Evolutionary conservation across 768 basidiomycete genomes (phyloP).

Genomic region (Amylocystis lapponica): DNA sequence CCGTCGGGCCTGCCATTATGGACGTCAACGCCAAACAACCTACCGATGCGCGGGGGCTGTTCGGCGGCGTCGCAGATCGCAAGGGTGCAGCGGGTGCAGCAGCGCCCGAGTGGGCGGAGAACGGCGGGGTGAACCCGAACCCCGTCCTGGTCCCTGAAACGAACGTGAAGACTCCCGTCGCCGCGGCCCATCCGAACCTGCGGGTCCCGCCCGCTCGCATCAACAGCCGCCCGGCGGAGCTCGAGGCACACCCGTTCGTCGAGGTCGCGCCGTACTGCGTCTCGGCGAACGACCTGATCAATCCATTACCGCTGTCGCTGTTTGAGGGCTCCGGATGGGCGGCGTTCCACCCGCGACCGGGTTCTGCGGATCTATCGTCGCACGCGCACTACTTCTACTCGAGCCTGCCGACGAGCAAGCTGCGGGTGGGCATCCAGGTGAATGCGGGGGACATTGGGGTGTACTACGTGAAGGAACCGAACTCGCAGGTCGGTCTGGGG

Average conservation of each 20-base stretch:
- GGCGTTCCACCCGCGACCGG: slow-evolving; percentile 60
- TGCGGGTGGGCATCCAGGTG: slow-evolving; percentile 79
- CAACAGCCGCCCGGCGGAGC: slow-evolving; percentile 49
- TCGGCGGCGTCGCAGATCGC: slow-evolving; percentile 80
- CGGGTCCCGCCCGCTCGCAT: slow-evolving; percentile 72
- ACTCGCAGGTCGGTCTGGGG: slow-evolving; percentile 46
- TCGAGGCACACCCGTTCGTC: slow-evolving; percentile 48
- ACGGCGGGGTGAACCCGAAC: slow-evolving; percentile 10
- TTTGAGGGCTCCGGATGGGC: slow-evolving; percentile 95
- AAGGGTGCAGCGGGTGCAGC: slow-evolving; percentile 52
- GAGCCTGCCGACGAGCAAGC: slow-evolving; percentile 72
- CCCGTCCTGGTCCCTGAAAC: slow-evolving; percentile 12
- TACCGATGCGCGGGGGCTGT: slow-evolving; percentile 54
- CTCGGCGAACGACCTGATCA: slow-evolving; percentile 95
- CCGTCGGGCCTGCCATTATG: slow-evolving; percentile 27
- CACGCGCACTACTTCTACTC: slow-evolving; percentile 91
- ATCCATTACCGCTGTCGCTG: slow-evolving; percentile 89
- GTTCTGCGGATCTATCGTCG: slow-evolving; percentile 35
- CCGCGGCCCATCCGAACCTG: slow-evolving; percentile 25
- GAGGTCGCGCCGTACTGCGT: slow-evolving; percentile 92
- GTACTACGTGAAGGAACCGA: slow-evolving; percentile 80
- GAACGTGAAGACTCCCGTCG: slow-evolving; percentile 10
- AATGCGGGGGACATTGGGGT: slow-evolving; percentile 91
- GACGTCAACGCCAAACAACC: slow-evolving; percentile 34
- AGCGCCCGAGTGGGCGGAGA: slow-evolving; percentile 28